Percentiles rank a stretch among this genome's conserved stretches.
Conservation (phyloP, 176 grass and related monocot genomes). For the Ananas comosus region DNA sequence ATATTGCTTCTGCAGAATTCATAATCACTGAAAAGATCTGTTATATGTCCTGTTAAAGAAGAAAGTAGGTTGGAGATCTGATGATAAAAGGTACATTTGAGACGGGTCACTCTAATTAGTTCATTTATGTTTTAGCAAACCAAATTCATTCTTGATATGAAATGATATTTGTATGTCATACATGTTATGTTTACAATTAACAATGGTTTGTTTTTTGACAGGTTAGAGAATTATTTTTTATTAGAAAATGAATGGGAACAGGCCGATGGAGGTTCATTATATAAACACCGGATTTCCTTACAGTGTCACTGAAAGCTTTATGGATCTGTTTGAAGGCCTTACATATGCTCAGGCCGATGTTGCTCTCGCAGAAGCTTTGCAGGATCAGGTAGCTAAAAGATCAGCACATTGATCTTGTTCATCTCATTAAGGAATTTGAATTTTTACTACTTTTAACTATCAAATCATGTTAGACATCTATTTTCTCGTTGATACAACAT, state of each 20-base stretch:
- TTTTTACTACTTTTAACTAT: neutral
- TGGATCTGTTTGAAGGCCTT: conserved; percentile 98
- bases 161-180: neutral
- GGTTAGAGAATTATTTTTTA: conserved; percentile 24
- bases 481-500: neutral
- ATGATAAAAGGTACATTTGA: neutral
- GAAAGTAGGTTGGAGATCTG: neutral
- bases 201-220: conserved; percentile 22
- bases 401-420: conserved; percentile 10
- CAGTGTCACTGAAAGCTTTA: conserved; percentile 77
- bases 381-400: conserved; percentile 57
- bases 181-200: neutral
- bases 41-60: neutral
- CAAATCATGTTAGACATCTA: neutral
- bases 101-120: neutral
- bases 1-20: neutral
- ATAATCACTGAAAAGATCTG: neutral
- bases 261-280: conserved; percentile 93
- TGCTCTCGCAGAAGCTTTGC: conserved; percentile 58
- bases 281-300: conserved; percentile 91
- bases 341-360: conserved; percentile 82
- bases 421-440: neutral
- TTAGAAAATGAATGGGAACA: conserved; percentile 44
- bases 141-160: neutral
- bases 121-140: neutral